Conservation (phyloP, 2,329 filamentous ascomycete species). For the Cyphellophora europaea region DNA sequence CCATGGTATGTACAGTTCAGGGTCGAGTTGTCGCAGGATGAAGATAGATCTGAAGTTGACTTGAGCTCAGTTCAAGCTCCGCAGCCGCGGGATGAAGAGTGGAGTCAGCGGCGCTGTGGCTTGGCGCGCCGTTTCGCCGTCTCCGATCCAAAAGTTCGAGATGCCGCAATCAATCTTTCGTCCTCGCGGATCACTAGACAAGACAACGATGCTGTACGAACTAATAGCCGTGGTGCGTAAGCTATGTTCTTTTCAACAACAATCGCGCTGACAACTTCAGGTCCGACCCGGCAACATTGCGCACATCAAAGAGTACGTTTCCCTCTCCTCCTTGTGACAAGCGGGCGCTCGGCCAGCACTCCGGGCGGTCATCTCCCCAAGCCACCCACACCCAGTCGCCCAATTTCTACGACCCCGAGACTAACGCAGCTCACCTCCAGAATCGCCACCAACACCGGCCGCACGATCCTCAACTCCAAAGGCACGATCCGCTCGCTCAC, state of each 20-base stretch:
- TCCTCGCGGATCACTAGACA: constrained; percentile 24
- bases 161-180: constrained; percentile 4
- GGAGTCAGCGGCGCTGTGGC: too few species aligned
- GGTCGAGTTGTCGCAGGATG: too few species aligned
- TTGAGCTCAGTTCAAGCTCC: too few species aligned
- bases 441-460: constrained; percentile 11
- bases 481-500: constrained; percentile 86
- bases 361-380: too few species aligned
- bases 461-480: constrained; percentile 11
- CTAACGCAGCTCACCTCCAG: constrained; percentile 5
- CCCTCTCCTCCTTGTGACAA: constrained; percentile 12
- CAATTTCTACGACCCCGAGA: not conserved
- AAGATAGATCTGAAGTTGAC: too few species aligned
- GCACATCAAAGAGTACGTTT: constrained; percentile 87
- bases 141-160: too few species aligned
- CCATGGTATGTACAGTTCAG: too few species aligned
- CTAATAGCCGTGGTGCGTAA: constrained; percentile 83
- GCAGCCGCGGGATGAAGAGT: too few species aligned
- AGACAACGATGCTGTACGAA: constrained; percentile 78
- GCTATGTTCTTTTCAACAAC: too few species aligned
- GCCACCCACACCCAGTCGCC: too few species aligned
- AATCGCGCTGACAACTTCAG: constrained; percentile 48
- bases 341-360: too few species aligned
- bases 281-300: constrained; percentile 81
- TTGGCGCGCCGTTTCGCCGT: too few species aligned